Evolutionary conservation across 345 rosid species (phyloP), one percentile per base, ranked within the genome.

Genomic region (Triadica sebifera): DNA sequence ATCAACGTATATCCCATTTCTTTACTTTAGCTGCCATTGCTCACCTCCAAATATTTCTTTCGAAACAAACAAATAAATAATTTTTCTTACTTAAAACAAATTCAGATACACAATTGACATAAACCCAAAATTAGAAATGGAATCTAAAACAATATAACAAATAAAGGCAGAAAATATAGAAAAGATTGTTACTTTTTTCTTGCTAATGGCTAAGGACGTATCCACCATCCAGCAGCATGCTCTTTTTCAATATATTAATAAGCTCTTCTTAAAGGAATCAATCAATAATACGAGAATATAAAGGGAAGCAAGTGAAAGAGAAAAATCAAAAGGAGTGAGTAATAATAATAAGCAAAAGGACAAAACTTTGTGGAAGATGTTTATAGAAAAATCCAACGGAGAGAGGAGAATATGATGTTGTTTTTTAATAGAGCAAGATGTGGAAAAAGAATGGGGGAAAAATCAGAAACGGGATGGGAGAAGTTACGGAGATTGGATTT

Each of bases 291-390:
- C 34, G 20, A 43, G 22, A 24, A 41, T 4, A 45, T 11, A 69
- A 69, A 37, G 46, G 16, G 24, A 53, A 19, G 3, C 24, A 56
- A 20, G 20, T 24, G 57, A n/a, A 39, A 34, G 29, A 57, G 56
- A 43, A 41, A 67, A 46, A 3, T 53, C 12, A 15, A 24, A 29
- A 29, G 34, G 34, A 29, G 34, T 29, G n/a, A 29, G 34, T 29
- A 29, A 29, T 11, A 24, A 34, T n/a, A n/a, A n/a, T 25, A 58
- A 51, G 17, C 19, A 53, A 5, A 63, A 38, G 1, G 12, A 60
- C 15, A 15, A 64, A 45, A 8, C 12, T 15, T 17, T 29, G 19
- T 11, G 52, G 60, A n/a, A 72, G 74, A 75, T 60, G 72, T 43
- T 69, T 61, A 12, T 24, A 22, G 51, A 70, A 56, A 8, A 8